phyloP scores from a whole-genome alignment of 495 filamentous ascomycete genomes.

The Aspergillus conjunctus region DNA sequence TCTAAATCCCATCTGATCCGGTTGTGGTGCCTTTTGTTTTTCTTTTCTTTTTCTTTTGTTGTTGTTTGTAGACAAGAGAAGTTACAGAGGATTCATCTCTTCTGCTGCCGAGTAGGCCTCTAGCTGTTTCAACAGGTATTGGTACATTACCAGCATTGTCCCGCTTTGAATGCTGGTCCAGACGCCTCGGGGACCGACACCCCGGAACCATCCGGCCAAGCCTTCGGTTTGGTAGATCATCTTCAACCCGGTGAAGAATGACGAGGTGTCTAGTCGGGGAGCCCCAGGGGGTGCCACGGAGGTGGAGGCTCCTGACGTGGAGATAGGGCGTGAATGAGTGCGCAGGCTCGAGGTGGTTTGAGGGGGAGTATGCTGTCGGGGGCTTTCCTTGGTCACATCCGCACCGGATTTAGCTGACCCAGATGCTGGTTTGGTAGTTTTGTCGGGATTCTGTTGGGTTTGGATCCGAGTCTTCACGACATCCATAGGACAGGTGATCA shows the following conservation, averaged over 20 bases:
- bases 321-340: conserved; percentile 64
- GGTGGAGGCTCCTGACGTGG: conserved; percentile 81
- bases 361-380: conserved; percentile 34
- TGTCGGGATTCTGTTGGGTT: conserved; percentile 73
- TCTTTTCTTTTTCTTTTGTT: background rate
- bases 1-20: background rate
- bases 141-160: conserved; percentile 96
- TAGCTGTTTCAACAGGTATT: conserved; percentile 77
- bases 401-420: conserved; percentile 29
- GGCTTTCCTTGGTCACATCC: conserved; percentile 40
- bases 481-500: conserved; percentile 92
- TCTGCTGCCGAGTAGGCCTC: conserved; percentile 49
- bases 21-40: background rate
- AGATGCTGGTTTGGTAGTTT: conserved; percentile 10
- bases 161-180: conserved; percentile 98
- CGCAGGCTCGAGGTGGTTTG: conserved; percentile 34
- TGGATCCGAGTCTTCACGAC: conserved; percentile 98
- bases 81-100: conserved; percentile 32
- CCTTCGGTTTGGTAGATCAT: conserved; percentile 90
- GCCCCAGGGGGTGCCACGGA: conserved; percentile 73
- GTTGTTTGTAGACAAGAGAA: background rate
- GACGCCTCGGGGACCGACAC: conserved; percentile 89
- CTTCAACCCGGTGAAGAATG: conserved; percentile 79
- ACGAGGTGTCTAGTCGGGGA: conserved; percentile 80
- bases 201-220: conserved; percentile 86